Evolutionary conservation across 2,329 filamentous ascomycete genomes (phyloP), one percentile per base, ranked within the genome.

Genomic region (Onygenales sp.): DNA sequence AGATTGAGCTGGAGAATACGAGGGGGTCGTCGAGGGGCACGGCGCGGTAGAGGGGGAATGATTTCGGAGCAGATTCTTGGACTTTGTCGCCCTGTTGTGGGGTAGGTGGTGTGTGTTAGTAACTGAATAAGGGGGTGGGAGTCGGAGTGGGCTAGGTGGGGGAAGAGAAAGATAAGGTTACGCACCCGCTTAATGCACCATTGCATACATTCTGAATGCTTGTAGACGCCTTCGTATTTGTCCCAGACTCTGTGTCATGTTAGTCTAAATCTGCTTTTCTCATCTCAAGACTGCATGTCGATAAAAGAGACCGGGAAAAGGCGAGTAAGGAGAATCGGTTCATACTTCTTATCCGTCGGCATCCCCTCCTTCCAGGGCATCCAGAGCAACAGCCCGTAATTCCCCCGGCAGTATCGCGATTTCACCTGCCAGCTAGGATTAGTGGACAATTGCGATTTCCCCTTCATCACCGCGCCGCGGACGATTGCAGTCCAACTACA

Each of bases 201-300:
- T 5, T 49, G 47, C 47, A 49, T 49, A 11, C 47, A 49, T n/a
- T 49, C 47, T 27, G 47, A 49, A n/a, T 49, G 47, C 21, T 49
- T 49, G 41, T 49, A 49, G 36, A 41, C 11, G 21, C 47, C 47
- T 27, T 49, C 47, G 47, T 49, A 49, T 14, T 49, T 49, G 31
- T 49, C 47, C 47, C 47, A 49, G 13, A 49, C 47, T 41, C 47
- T 49, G 17, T 9, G 39, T 4, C 14, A 27, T 2, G 21, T 27
- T 49, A 35, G 41, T 41, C 11, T 49, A 10, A 49, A 41, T 17
- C 2, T 17, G 11, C 2, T 3, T 17, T 13, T 39, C 3, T 5
- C 17, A 8, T 21, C 7, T 36, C 10, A 13, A 48, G 9, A 32
- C 31, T 11, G 13, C 21, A 2, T 1, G 9, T 17, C 5, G 14